These are phyloP conservation scores for Yamadazyma buinensis DNA, from an alignment of 1,139 yeast species.

Conservation along the genomic window DNA sequence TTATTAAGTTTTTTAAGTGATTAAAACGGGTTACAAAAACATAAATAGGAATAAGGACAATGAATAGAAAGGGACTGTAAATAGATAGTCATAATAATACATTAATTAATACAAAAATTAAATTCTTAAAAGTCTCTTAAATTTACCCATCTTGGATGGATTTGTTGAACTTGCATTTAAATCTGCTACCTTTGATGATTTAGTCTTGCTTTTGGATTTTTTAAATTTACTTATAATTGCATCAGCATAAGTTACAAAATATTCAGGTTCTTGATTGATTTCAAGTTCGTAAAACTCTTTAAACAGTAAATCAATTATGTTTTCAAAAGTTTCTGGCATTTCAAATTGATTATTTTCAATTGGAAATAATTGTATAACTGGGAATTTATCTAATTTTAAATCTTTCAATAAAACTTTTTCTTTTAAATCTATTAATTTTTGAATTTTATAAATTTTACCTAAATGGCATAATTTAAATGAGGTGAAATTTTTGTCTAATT, in stretches of 20 bases:
- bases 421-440: constrained; percentile 10
- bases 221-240: constrained; percentile 9
- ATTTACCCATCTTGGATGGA: constrained; percentile 1
- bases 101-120: too few relatives aligned
- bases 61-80: too few relatives aligned
- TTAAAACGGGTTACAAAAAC: not conserved
- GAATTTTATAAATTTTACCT: constrained; percentile 17
- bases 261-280: constrained; percentile 2
- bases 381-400: constrained; percentile 12
- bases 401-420: constrained; percentile 5
- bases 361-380: constrained; percentile 11
- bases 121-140: constrained; percentile 1
- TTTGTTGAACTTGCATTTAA: too few relatives aligned
- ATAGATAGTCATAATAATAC: too few relatives aligned
- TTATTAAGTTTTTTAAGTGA: constrained; percentile 10
- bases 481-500: not conserved
- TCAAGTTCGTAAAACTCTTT: not conserved
- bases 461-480: constrained; percentile 16
- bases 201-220: too few relatives aligned
- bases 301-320: not conserved
- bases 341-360: not conserved
- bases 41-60: not conserved
- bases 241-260: constrained; percentile 13
- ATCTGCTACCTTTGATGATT: too few relatives aligned
- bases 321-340: not conserved